These are phyloP conservation scores for Sophora flavescens DNA, from an alignment of 306 rosid species.

Conservation along the genomic window DNA sequence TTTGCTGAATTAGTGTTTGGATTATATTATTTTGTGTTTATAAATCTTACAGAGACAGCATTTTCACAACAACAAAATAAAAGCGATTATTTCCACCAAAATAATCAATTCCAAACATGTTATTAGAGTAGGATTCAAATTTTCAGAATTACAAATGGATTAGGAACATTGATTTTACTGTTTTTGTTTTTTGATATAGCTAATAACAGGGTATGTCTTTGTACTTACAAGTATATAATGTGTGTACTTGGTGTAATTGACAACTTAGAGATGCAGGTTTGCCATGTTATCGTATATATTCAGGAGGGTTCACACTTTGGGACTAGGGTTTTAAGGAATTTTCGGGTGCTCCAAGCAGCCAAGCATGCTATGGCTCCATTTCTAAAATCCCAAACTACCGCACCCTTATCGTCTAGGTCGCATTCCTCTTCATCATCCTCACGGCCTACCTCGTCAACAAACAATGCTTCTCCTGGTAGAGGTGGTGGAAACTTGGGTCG, in stretches of 20 bases:
- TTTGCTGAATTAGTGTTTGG: constrained; percentile 1
- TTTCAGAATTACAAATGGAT: neutral
- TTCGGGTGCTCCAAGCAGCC: constrained; percentile 84
- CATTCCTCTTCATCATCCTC: constrained; percentile 61
- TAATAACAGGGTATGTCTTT: neutral
- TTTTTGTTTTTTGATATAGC: constrained; percentile 14
- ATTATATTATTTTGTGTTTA: too few species aligned
- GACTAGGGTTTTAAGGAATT: constrained; percentile 70
- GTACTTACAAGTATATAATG: constrained; percentile 4
- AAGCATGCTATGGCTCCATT: constrained; percentile 86
- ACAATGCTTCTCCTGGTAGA: constrained; percentile 74
- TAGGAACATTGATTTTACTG: constrained; percentile 4
- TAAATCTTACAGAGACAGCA: too few species aligned
- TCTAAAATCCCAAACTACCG: constrained; percentile 60
- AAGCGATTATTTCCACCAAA: too few species aligned
- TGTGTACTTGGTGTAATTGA: constrained; percentile 34
- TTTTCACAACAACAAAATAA: too few species aligned
- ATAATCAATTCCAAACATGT: neutral
- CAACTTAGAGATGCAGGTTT: constrained; percentile 81
- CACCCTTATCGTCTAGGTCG: constrained; percentile 59
- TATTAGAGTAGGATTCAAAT: neutral
- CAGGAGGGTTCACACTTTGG: constrained; percentile 84
- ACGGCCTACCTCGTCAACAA: constrained; percentile 54
- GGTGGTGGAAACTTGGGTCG: constrained; percentile 69
- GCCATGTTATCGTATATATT: constrained; percentile 81